These are phyloP conservation scores for Falciphora oryzae DNA, from an alignment of 2,329 filamentous ascomycete species.

Conservation along the genomic window DNA sequence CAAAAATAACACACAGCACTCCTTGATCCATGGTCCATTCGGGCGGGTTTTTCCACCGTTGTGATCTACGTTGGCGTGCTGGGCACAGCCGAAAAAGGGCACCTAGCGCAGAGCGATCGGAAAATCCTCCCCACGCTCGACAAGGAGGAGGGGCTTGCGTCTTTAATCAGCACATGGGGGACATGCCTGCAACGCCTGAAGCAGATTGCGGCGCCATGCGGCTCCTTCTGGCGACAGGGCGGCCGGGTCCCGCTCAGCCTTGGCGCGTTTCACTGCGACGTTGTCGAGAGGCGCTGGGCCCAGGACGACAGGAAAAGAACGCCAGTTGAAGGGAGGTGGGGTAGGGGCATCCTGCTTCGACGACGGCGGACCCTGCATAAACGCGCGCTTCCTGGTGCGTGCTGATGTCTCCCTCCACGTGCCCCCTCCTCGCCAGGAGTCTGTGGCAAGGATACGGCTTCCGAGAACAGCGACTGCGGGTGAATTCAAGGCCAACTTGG, in stretches of 20 bases:
- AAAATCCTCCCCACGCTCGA: background rate
- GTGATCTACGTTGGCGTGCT: background rate
- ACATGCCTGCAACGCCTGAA: background rate
- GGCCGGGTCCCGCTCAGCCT: background rate
- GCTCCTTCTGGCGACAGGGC: background rate
- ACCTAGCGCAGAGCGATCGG: background rate
- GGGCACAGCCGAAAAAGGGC: background rate
- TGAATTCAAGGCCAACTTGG: no score
- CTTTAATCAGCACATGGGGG: background rate
- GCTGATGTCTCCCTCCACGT: no score
- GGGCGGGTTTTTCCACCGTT: background rate
- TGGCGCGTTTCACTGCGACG: background rate
- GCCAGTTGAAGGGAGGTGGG: no score
- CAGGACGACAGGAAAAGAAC: background rate
- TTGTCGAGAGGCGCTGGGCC: background rate
- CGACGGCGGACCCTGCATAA: background rate
- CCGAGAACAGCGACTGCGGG: no score
- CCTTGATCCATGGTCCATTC: background rate
- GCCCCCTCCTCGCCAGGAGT: background rate
- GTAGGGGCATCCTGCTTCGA: no score
- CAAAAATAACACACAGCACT: background rate
- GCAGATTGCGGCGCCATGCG: background rate
- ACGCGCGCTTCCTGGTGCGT: background rate
- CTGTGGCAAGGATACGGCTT: background rate
- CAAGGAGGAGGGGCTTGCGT: background rate